Percentiles rank a stretch among this genome's conserved stretches.
phyloP scores from a whole-genome alignment of 345 rosid genomes.

The Dimocarpus longan region DNA sequence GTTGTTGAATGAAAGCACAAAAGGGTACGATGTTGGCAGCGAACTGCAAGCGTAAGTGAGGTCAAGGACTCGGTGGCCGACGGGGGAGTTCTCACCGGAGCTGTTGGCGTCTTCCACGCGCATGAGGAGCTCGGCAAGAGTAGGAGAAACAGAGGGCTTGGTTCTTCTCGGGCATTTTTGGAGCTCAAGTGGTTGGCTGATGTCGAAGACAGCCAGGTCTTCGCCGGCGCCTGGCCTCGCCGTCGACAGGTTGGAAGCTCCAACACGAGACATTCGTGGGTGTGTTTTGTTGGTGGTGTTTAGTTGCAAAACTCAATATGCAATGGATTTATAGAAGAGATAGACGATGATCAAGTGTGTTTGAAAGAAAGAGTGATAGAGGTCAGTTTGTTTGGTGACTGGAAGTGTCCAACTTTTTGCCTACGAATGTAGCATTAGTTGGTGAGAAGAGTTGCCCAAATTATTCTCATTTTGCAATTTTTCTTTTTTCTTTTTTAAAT shows the following conservation, averaged over 20 bases:
- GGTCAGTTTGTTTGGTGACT: conserved; percentile 62
- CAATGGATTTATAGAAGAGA: conserved; percentile 21
- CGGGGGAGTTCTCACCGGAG: conserved; percentile 21
- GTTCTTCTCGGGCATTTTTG: conserved; percentile 34
- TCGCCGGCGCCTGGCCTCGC: conserved; percentile 5
- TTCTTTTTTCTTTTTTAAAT: too few species aligned
- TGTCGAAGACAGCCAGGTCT: conserved; percentile 42
- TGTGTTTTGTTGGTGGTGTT: conserved; percentile 9
- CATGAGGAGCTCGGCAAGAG: conserved; percentile 66
- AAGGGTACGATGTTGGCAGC: conserved; percentile 51
- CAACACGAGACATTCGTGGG: conserved; percentile 36
- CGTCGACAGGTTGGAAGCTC: conserved; percentile 30
- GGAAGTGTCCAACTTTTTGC: conserved; percentile 45
- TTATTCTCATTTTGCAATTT: too few species aligned
- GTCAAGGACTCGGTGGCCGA: conserved; percentile 38
- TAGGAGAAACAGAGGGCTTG: conserved; percentile 40
- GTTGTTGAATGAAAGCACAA: conserved; percentile 71
- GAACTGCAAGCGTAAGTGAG: conserved; percentile 44
- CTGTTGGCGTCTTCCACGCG: conserved; percentile 59
- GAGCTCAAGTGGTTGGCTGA: conserved; percentile 43
- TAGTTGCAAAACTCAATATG: conserved; percentile 24
- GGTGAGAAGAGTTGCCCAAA: conserved; percentile 53
- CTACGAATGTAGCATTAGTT: conserved; percentile 27
- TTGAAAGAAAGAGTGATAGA: background rate
- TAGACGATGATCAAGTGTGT: background rate